Base-by-base conservation (phyloP, 495 filamentous ascomycete genomes). In the Penicillium nucicola region DNA sequence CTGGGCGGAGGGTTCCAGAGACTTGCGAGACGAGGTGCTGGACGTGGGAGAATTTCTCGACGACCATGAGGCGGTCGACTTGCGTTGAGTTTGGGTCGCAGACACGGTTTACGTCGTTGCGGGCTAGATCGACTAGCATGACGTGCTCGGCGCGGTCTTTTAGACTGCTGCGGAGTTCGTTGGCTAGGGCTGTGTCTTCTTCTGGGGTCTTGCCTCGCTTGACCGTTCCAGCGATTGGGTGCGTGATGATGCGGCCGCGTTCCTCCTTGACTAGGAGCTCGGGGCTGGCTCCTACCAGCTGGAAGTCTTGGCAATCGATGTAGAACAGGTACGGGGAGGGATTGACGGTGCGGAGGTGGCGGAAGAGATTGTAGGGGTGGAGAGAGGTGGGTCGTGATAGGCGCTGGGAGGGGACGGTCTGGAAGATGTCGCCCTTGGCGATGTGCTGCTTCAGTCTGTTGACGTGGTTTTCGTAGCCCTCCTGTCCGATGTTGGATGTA, bases 71-170 rank as follows among this genome's bases (percentile, higher is more conserved):
- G 3, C 87, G 78, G 69, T 98, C 93, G 7, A 97, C 92, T 38
- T 85, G 82, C 8, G 91, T 95, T 11, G 89, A 88, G 11, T 81
- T 74, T 2, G 93, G 93, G 68, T 97, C 92, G 72, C 92, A 96
- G 12, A 98, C 88, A 10, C 93, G 86, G 70, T 97, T 98, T 48
- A 98, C 80, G 64, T 98, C 93, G 74, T 98, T 98, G 42, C 93
- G 83, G 5, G 93, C 93, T 15, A 98, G 77, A 64, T 98, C 93
- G n/a, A 98, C 93, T 35, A 98, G 78, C 93, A 98, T 98, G 60
- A 98, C 93, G 72, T 97, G 93, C 70, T 97, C 93, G 37, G 93
- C 93, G 48, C 93, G 83, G 71, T 98, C 93, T 66, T 98, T 98
- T 15, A 95, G 76, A 45, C 86, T 91, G 48, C 76, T 77, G 25